Percentiles rank a stretch among this genome's conserved stretches.
These are phyloP conservation scores for Dillenia suffruticosa DNA, from an alignment of 164 flowering plant genomes.

Conservation along the genomic window DNA sequence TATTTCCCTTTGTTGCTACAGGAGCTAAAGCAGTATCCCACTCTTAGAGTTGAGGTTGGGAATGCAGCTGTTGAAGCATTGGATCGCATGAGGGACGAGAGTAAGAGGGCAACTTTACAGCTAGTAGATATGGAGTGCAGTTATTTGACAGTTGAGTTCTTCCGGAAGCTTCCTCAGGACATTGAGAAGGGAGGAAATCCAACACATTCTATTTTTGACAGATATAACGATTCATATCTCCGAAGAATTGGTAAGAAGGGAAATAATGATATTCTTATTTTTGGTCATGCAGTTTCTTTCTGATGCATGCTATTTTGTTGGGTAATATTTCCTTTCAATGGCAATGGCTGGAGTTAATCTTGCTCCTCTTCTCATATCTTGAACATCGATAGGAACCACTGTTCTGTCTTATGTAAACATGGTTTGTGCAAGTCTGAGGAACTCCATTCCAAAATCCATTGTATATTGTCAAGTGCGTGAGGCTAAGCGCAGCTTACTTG, in stretches of 20 bases:
- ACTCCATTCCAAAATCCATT: constrained; percentile 86
- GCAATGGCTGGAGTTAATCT: too few relatives aligned
- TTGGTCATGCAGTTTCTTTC: too few relatives aligned
- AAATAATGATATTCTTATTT: too few relatives aligned
- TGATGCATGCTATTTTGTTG: too few relatives aligned
- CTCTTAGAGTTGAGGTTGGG: constrained; percentile 52
- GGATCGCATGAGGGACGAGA: constrained; percentile 82
- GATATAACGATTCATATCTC: constrained; percentile 89
- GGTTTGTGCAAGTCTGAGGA: constrained; percentile 70
- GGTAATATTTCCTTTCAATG: too few relatives aligned
- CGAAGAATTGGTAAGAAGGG: constrained; percentile 63
- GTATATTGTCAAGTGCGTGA: constrained; percentile 81
- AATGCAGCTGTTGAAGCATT: constrained; percentile 78
- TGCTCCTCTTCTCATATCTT: too few relatives aligned
- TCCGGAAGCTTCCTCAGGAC: constrained; percentile 97
- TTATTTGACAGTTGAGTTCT: constrained; percentile 92
- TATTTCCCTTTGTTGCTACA: constrained; percentile 17
- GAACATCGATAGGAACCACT: constrained; percentile 50
- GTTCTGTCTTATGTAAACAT: constrained; percentile 83
- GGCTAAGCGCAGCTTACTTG: constrained; percentile 86
- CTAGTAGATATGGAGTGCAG: constrained; percentile 90
- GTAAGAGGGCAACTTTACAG: constrained; percentile 78
- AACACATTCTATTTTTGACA: constrained; percentile 82
- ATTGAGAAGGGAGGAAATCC: constrained; percentile 96
- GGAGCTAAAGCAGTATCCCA: constrained; percentile 82